Conservation (phyloP, 805 yeast genomes). For the Candida lessepsii region DNA sequence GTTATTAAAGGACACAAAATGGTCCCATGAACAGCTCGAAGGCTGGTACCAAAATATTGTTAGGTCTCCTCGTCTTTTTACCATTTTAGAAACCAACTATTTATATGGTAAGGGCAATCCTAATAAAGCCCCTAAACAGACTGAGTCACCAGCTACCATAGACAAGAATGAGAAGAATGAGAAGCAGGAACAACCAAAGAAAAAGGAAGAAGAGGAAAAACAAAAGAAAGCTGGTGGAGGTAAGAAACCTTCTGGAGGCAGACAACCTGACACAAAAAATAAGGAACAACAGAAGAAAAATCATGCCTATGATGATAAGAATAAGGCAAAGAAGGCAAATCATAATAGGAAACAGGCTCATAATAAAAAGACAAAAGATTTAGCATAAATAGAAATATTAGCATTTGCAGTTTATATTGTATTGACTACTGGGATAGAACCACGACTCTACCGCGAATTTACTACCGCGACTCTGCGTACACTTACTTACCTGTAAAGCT, state of each 20-base stretch:
- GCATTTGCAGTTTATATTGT: too few relatives aligned
- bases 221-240: too few relatives aligned
- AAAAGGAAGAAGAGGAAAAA: neutral
- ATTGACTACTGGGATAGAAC: too few relatives aligned
- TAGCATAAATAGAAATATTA: neutral
- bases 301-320: slow-evolving; percentile 46
- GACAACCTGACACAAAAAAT: too few relatives aligned
- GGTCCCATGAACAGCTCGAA: slow-evolving; percentile 91
- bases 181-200: neutral
- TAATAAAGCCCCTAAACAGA: too few relatives aligned
- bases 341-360: slow-evolving; percentile 66
- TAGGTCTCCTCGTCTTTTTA: slow-evolving; percentile 60
- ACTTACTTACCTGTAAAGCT: too few relatives aligned
- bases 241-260: too few relatives aligned
- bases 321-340: slow-evolving; percentile 58
- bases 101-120: slow-evolving; percentile 31
- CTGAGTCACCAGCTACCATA: too few relatives aligned
- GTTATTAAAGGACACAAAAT: slow-evolving; percentile 49
- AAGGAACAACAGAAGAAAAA: slow-evolving; percentile 22
- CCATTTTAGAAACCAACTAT: slow-evolving; percentile 60
- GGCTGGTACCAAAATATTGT: slow-evolving; percentile 85
- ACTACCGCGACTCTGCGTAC: too few relatives aligned
- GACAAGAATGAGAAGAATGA: slow-evolving; percentile 1
- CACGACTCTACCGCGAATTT: neutral
- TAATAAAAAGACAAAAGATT: slow-evolving; percentile 38